Percentiles rank a stretch among this genome's conserved stretches.
Evolutionary conservation across 1,139 yeast species (phyloP).

Genomic region (Kodamaea suecica): DNA sequence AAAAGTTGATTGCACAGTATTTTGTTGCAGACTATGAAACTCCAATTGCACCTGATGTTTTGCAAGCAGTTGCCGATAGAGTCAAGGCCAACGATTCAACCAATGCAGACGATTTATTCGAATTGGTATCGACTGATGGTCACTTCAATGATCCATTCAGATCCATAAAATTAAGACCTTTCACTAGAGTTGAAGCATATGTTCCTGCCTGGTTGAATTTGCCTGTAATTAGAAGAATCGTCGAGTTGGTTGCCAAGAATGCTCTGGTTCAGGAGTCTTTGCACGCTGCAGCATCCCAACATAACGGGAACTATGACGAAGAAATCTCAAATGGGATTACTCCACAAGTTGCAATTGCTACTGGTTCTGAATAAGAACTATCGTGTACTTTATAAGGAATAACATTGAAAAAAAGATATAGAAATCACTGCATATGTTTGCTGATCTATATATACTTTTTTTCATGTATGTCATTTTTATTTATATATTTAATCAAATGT

Average conservation of each 20-base stretch:
- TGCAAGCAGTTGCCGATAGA: constrained; percentile 78
- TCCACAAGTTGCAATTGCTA: constrained; percentile 1
- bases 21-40: constrained; percentile 93
- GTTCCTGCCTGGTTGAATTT: constrained; percentile 94
- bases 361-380: constrained; percentile 1
- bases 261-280: constrained; percentile 48
- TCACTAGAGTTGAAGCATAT: constrained; percentile 89
- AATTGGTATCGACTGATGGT: constrained; percentile 70
- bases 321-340: constrained; percentile 2
- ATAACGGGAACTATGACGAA: constrained; percentile 1
- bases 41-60: constrained; percentile 82
- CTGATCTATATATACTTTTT: too few relatives aligned
- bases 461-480: too few relatives aligned
- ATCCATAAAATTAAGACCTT: constrained; percentile 77
- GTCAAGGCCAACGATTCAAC: constrained; percentile 64
- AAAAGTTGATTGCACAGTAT: constrained; percentile 85
- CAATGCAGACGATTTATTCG: constrained; percentile 64
- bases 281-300: constrained; percentile 4
- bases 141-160: constrained; percentile 89
- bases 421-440: background rate
- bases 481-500: constrained; percentile 9
- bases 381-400: background rate
- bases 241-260: constrained; percentile 84
- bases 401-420: too few relatives aligned
- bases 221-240: constrained; percentile 83